Evolutionary conservation across 140 eudicot species (phyloP).

Genomic region (Stevia rebaudiana): DNA sequence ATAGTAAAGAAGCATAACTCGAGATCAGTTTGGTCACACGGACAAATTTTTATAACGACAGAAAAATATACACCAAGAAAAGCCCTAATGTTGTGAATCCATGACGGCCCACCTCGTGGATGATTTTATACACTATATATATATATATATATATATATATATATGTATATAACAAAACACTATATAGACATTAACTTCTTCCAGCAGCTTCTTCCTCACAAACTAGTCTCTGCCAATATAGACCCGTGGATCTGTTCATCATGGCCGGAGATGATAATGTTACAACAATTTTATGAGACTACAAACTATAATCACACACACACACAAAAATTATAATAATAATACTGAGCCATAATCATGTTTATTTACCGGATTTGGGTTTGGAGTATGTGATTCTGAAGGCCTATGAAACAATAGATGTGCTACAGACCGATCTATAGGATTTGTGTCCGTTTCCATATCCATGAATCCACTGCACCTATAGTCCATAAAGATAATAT

Average conservation of each 20-base stretch:
- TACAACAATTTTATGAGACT: background rate
- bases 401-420: conserved; percentile 90
- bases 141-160: too few relatives aligned
- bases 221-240: conserved; percentile 25
- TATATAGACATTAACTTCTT: conserved; percentile 6
- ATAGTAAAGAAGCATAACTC: background rate
- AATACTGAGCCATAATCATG: conserved; percentile 19
- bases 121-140: conserved; percentile 35
- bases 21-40: background rate
- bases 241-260: conserved; percentile 46
- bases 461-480: conserved; percentile 60
- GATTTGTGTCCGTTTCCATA: conserved; percentile 85
- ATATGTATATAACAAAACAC: conserved; percentile 30
- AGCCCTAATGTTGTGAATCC: conserved; percentile 14
- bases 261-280: background rate
- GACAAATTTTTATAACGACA: conserved; percentile 12
- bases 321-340: background rate
- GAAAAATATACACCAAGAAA: conserved; percentile 31
- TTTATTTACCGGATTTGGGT: conserved; percentile 28
- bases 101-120: conserved; percentile 20
- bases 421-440: conserved; percentile 89
- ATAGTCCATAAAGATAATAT: background rate
- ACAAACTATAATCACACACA: background rate
- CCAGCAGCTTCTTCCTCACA: conserved; percentile 34
- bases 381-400: conserved; percentile 45